Evolutionary conservation across 768 basidiomycete species (phyloP).

Genomic region (Xerocomellus chrysenteron): DNA sequence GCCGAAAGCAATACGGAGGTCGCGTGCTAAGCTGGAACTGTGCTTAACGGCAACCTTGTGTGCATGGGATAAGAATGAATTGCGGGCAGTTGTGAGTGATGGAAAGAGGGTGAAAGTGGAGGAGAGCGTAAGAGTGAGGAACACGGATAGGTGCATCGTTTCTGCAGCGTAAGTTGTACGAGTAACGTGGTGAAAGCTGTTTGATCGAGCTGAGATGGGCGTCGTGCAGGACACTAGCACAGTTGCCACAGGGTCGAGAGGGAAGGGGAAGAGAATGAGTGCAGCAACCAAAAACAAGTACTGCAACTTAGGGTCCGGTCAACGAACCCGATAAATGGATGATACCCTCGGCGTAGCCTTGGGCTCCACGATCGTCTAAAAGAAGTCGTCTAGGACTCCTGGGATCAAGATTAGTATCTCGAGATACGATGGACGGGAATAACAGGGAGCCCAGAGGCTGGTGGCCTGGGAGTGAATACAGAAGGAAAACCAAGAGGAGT

Average conservation of each 20-base stretch:
- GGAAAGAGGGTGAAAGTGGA: conserved; percentile 28
- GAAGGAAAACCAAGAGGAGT: background rate
- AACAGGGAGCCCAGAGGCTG: background rate
- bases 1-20: conserved; percentile 65
- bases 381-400: conserved; percentile 9
- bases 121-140: conserved; percentile 34
- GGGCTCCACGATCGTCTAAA: conserved; percentile 10
- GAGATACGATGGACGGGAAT: conserved; percentile 6
- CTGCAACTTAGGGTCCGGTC: conserved; percentile 20
- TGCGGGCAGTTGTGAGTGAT: conserved; percentile 23
- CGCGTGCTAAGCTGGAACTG: conserved; percentile 62
- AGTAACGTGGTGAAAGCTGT: background rate
- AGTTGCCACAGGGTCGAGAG: background rate
- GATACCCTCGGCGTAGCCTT: conserved; percentile 16
- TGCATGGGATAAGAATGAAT: conserved; percentile 40
- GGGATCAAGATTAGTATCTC: conserved; percentile 9
- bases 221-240: background rate
- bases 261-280: background rate
- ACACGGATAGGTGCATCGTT: conserved; percentile 28
- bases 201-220: background rate
- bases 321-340: conserved; percentile 22
- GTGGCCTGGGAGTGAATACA: background rate
- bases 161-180: conserved; percentile 1
- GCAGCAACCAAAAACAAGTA: conserved; percentile 12
- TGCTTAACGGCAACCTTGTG: conserved; percentile 57